Conservation (phyloP, 805 yeast species). For the Candida germanica region DNA sequence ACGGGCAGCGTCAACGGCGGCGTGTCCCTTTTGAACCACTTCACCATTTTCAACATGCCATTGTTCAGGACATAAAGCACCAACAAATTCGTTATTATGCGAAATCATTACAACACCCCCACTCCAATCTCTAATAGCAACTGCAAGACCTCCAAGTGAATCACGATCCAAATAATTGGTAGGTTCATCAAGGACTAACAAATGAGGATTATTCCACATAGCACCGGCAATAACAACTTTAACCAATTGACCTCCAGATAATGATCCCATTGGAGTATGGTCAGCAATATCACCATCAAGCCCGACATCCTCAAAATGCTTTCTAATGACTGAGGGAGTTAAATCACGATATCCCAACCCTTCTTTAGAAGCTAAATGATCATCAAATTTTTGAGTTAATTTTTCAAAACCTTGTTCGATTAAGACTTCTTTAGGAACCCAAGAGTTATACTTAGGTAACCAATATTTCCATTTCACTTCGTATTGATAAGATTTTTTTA, state of each 20-base stretch:
- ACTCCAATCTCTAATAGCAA: conserved; percentile 96
- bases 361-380: conserved; percentile 48
- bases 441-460: conserved; percentile 89
- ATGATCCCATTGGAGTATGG: conserved; percentile 94
- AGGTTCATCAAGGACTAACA: conserved; percentile 96
- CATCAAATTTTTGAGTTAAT: conserved; percentile 44
- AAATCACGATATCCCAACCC: conserved; percentile 51
- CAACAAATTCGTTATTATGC: conserved; percentile 94
- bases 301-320: conserved; percentile 97
- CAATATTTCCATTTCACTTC: conserved; percentile 86
- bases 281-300: conserved; percentile 97
- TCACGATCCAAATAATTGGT: conserved; percentile 99
- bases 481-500: conserved; percentile 94
- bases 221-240: conserved; percentile 99
- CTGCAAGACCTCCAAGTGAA: conserved; percentile 94
- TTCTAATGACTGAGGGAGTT: conserved; percentile 85
- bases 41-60: conserved; percentile 95
- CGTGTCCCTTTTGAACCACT: conserved; percentile 79
- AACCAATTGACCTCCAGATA: conserved; percentile 97
- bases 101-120: conserved; percentile 99
- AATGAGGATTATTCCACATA: conserved; percentile 99
- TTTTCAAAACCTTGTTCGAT: conserved; percentile 57
- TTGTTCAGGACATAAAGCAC: conserved; percentile 97
- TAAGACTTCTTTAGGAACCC: conserved; percentile 84
- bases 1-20: conserved; percentile 69